Percentiles rank a stretch among this genome's conserved stretches.
These are phyloP conservation scores for Beta macrorhiza DNA, from an alignment of 179 eudicot genomes.

Conservation along the genomic window DNA sequence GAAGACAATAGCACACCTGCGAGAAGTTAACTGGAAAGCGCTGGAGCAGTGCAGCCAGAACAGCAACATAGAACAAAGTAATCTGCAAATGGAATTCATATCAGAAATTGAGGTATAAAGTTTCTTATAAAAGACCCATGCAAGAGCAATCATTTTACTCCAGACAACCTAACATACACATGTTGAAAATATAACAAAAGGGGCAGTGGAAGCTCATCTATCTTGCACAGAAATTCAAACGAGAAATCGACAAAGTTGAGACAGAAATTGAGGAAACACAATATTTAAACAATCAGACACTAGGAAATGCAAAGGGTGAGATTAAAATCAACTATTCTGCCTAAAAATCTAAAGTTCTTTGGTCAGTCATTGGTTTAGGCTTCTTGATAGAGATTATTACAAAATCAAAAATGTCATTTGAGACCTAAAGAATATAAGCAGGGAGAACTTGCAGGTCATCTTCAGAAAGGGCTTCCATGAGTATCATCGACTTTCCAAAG, in stretches of 20 bases:
- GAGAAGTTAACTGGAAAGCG: constrained; percentile 77
- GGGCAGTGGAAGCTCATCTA: background rate
- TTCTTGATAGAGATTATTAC: background rate
- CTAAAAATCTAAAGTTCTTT: background rate
- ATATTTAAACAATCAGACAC: background rate
- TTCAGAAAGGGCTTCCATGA: too few species aligned
- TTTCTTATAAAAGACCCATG: background rate
- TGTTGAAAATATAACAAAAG: background rate
- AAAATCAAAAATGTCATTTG: background rate
- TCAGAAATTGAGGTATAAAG: background rate
- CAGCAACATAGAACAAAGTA: constrained; percentile 75
- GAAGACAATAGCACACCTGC: constrained; percentile 46
- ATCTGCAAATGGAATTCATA: constrained; percentile 49
- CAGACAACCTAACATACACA: constrained; percentile 5
- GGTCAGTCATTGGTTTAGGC: background rate
- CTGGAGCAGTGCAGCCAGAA: constrained; percentile 70
- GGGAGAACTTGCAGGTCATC: background rate
- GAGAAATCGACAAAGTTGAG: background rate
- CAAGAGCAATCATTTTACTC: background rate
- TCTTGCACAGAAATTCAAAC: background rate
- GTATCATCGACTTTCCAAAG: too few species aligned
- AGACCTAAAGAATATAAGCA: background rate
- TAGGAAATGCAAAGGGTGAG: background rate
- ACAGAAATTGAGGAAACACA: background rate
- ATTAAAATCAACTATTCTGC: background rate